Base-by-base conservation (phyloP, 768 basidiomycete species). In the Suillus americanus region DNA sequence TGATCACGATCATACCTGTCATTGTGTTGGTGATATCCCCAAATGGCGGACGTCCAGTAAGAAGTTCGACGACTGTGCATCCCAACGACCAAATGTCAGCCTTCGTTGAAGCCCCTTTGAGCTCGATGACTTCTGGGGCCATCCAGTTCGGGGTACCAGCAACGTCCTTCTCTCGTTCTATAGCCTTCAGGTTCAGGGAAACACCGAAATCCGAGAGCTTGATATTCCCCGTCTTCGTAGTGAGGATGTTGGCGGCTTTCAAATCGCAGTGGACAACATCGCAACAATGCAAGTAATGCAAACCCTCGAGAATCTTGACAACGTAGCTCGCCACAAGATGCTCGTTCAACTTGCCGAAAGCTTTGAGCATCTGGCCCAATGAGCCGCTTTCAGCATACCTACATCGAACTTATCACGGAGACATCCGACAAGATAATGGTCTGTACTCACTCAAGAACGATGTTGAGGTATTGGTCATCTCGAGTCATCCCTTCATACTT, bases 71-170 rank as follows among this genome's bases (percentile, higher is more conserved):
- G 69, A 98, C 88, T 4, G 97, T 98, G 73, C 96, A 97, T 1
- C 89, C 97, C 67, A 99, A 77, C 0, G 95, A 97, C 95, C 95
- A 97, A 38, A 97, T 96, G 73, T 97, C 95, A 33, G 93, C 90
- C 70, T 95, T 95, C 0, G 90, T 83, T n/a, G 92, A 91, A 9
- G 97, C 93, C 4, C 96, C 96, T 74, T 95, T 91, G 62, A 99
- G 85, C 74, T 95, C 90, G 66, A 99, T 99, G 60, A 98, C 93
- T 77, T 99, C 97, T 3, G 97, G 97, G 13, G 96, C 96, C 95
- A 99, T 99, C 97, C 97, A 99, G 72, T 98, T 97, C 16, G 97
- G 97, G 12, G 97, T 99, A 12, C 97, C 97, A 9, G 92, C 90
- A 33, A 94, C 91, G 69, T 91, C 92, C 73, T 92, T 89, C 72